Conservation (phyloP, 2,329 filamentous ascomycete species). For the Fusarium sp. region DNA sequence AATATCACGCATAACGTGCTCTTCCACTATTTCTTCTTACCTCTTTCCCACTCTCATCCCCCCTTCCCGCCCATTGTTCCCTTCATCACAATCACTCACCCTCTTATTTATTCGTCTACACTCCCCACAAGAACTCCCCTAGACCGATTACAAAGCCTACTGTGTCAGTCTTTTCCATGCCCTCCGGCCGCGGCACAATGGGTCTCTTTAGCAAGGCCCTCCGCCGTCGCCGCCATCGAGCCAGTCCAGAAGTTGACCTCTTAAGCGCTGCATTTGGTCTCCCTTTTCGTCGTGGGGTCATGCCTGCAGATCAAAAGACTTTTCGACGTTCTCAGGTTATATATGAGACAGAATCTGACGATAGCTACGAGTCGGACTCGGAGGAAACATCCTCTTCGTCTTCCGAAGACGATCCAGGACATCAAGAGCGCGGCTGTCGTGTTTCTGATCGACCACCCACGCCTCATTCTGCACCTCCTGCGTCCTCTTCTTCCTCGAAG, state of each 20-base stretch:
- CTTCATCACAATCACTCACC: constrained; percentile 3
- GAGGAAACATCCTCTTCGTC: constrained; percentile 17
- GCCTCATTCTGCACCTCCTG: background rate
- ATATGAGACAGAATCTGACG: constrained; percentile 24
- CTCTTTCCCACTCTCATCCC: constrained; percentile 3
- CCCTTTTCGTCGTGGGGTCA: constrained; percentile 37
- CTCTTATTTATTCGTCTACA: background rate
- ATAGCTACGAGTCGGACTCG: constrained; percentile 14
- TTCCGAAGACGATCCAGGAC: constrained; percentile 19
- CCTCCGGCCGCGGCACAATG: constrained; percentile 35
- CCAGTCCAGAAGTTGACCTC: constrained; percentile 46
- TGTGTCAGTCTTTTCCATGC: background rate
- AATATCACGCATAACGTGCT: background rate
- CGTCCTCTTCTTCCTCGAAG: constrained; percentile 15
- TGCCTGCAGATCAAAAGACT: constrained; percentile 15
- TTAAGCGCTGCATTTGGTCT: constrained; percentile 49
- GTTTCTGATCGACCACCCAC: constrained; percentile 15
- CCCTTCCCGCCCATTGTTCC: constrained; percentile 25
- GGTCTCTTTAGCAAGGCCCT: constrained; percentile 36
- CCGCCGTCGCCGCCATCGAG: constrained; percentile 27
- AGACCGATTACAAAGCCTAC: background rate
- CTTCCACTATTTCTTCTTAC: background rate
- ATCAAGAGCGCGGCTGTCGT: background rate
- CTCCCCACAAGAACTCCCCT: background rate
- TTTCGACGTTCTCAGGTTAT: constrained; percentile 10